Conservation (phyloP, 2,329 filamentous ascomycete species). For the Escovopsis sp. region DNA sequence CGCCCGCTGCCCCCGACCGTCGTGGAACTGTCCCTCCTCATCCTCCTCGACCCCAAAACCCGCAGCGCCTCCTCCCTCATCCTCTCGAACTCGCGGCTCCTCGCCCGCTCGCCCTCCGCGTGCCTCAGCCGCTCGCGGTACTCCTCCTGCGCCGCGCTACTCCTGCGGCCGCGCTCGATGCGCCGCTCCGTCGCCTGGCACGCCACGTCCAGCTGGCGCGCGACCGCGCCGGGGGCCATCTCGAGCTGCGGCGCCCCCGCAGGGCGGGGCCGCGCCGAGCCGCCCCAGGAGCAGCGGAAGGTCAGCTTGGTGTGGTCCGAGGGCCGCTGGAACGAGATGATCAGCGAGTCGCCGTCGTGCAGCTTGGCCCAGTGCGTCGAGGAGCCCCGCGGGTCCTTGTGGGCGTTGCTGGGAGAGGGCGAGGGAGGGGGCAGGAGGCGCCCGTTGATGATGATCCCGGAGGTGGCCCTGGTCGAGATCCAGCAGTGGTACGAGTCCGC, state of each 20-base stretch:
- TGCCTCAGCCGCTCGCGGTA: constrained; percentile 24
- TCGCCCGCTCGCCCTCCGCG: constrained; percentile 32
- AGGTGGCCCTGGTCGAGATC: constrained; percentile 65
- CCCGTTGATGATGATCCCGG: constrained; percentile 65
- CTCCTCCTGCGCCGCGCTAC: constrained; percentile 31
- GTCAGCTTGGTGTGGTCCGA: constrained; percentile 28
- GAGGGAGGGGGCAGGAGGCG: constrained; percentile 45
- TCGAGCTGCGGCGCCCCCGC: constrained; percentile 13
- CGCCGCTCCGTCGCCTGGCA: constrained; percentile 31
- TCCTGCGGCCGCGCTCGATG: constrained; percentile 27
- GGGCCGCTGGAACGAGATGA: constrained; percentile 46
- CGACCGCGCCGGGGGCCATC: constrained; percentile 24
- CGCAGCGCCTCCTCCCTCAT: constrained; percentile 31
- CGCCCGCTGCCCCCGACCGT: too few relatives aligned
- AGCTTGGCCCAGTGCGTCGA: constrained; percentile 53
- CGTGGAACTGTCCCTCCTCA: constrained; percentile 5
- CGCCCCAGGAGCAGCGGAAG: constrained; percentile 43
- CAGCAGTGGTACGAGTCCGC: constrained; percentile 51
- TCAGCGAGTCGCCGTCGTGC: constrained; percentile 62
- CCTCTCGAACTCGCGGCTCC: constrained; percentile 34
- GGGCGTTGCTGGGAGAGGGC: too few relatives aligned
- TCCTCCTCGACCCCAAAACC: constrained; percentile 19
- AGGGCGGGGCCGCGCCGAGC: constrained; percentile 29
- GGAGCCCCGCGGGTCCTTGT: constrained; percentile 35
- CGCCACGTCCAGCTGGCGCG: constrained; percentile 32